A percentile compares a stretch with the other conserved stretches of the same genome.
These are phyloP conservation scores for Mimosa bimucronata DNA, from an alignment of 306 rosid species.

Conservation along the genomic window DNA sequence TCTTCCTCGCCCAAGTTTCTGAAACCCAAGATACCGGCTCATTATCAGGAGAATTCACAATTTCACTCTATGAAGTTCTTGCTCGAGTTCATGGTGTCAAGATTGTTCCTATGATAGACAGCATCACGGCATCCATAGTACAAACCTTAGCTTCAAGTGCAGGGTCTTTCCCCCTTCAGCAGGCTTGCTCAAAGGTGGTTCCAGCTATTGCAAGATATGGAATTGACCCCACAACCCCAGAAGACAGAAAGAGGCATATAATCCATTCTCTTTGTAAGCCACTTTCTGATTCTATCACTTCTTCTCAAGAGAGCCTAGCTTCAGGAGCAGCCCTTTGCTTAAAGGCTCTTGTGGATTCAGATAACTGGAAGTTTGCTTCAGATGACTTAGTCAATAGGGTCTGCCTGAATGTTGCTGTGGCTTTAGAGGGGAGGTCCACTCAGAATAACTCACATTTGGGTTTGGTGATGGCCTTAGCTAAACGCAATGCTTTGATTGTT, in stretches of 20 bases:
- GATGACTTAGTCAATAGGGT: constrained; percentile 78
- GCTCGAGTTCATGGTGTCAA: constrained; percentile 80
- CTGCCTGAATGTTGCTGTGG: constrained; percentile 79
- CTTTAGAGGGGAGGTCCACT: constrained; percentile 65
- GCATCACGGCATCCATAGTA: constrained; percentile 68
- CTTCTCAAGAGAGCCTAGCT: constrained; percentile 73
- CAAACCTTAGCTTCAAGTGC: constrained; percentile 82
- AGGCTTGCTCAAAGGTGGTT: constrained; percentile 86
- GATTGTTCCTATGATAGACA: constrained; percentile 71
- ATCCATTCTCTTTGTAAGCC: constrained; percentile 69
- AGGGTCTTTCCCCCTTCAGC: constrained; percentile 87
- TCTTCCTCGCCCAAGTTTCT: constrained; percentile 78
- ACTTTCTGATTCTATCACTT: constrained; percentile 65
- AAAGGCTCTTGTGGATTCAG: constrained; percentile 81
- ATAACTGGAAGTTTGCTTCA: constrained; percentile 83
- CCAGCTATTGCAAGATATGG: constrained; percentile 84
- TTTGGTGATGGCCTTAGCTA: constrained; percentile 74
- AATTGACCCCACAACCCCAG: constrained; percentile 76
- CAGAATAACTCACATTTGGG: constrained; percentile 79
- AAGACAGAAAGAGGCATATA: constrained; percentile 58
- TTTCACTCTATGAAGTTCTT: constrained; percentile 76
- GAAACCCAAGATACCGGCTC: constrained; percentile 72
- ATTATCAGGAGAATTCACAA: constrained; percentile 71
- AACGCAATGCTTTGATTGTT: constrained; percentile 67
- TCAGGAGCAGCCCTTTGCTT: constrained; percentile 81